Evolutionary conservation across 139 green algal species (phyloP), one percentile per base, ranked within the genome.

Genomic region (Auxenochlorella protothecoides): DNA sequence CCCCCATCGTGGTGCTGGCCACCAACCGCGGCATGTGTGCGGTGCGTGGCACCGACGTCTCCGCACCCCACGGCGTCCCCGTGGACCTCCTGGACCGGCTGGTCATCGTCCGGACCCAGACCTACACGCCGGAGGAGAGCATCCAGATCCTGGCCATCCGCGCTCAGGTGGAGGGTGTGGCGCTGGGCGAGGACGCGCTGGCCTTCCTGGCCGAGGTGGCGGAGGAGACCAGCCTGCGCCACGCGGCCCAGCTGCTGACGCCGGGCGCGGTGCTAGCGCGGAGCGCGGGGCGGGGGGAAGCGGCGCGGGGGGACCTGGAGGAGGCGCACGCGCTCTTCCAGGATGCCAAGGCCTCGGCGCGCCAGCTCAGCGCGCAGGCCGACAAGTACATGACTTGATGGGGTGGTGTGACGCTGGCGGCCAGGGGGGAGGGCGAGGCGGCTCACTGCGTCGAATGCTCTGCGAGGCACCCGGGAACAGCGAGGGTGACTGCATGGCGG

Each of bases 91-190:
- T 99, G 54, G 95, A 99, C 83, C 85, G 95, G 12, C 80, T 99
- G 3, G 87, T 99, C 79, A 99, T 99, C 87, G 95, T 99, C 69
- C 82, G 95, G 54, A 99, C 95, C n/a, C 84, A 96, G 78, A 89
- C 93, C 4, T 99, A 99, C 85, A 91, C 82, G 6, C 81, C 85
- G 57, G 74, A 89, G 59, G 92, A 97, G 79, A 92, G 91, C 73
- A 82, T 96, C 16, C 88, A 95, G 78, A 96, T 97, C 70, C 79
- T 97, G 60, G 90, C 92, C 27, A 89, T 97, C 72, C 75, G 95
- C 27, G 92, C 93, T 5, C 83, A 96, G 83, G 85, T 90, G n/a
- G 95, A 99, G 82, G 87, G 89, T 68, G 89, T 97, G 14, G 72
- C 65, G 2, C 88, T 98, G 60, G 92, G 97, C 55, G 89, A 95